A percentile compares a stretch with the other conserved stretches of the same genome.
Conservation (phyloP, 805 yeast genomes). For the Tetrapisispora iriomotensis region DNA sequence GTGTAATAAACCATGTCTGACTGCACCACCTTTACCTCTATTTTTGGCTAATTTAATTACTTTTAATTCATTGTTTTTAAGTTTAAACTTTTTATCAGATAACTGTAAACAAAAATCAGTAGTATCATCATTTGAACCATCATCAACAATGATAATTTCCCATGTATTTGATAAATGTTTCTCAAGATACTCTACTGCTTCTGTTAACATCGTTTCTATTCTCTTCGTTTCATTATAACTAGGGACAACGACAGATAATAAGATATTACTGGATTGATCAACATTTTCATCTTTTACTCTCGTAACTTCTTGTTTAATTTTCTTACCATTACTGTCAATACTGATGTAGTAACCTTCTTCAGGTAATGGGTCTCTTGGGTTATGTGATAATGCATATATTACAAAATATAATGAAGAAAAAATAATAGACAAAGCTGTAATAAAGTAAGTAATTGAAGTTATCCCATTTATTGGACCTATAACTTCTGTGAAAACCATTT, state of each 20-base stretch:
- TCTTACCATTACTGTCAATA: conserved; percentile 29
- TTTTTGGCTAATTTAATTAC: conserved; percentile 63
- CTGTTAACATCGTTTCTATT: conserved; percentile 61
- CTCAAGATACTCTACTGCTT: conserved; percentile 48
- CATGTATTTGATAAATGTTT: conserved; percentile 25
- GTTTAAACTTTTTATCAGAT: conserved; percentile 35
- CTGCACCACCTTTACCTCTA: conserved; percentile 96
- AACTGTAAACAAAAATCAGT: conserved; percentile 59
- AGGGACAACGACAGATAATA: conserved; percentile 78
- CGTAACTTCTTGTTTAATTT: conserved; percentile 26
- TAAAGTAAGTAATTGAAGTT: neutral
- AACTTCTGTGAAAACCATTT: too few species aligned
- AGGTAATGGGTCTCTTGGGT: conserved; percentile 45
- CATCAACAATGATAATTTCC: conserved; percentile 84
- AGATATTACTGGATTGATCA: conserved; percentile 31
- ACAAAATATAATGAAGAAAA: conserved; percentile 29
- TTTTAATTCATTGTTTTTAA: conserved; percentile 52
- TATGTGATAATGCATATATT: conserved; percentile 46
- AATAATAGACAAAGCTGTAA: neutral
- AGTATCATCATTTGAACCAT: conserved; percentile 81
- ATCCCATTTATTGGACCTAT: neutral
- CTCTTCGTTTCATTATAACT: conserved; percentile 81
- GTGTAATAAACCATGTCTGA: conserved; percentile 79
- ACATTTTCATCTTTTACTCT: conserved; percentile 9
- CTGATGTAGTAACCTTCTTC: conserved; percentile 49